Evolutionary conservation across 352 stramenopile genomes (phyloP).

Genomic region (Globisporangium okanoganense): DNA sequence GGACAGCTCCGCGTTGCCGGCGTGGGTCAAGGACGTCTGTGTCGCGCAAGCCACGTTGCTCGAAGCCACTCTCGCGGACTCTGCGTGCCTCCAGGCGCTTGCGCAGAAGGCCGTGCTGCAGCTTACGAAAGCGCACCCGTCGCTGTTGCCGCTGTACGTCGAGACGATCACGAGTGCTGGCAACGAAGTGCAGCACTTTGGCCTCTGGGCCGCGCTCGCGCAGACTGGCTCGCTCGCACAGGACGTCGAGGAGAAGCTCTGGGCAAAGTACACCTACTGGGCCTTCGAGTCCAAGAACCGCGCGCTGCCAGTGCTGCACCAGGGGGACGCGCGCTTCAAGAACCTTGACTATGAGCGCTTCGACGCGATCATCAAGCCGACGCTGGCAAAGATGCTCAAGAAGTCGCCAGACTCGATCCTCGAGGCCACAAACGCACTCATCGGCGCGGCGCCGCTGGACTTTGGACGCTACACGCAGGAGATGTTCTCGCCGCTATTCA

Average conservation of each 20-base stretch:
- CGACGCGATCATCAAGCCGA: constrained; percentile 55
- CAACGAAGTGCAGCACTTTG: constrained; percentile 51
- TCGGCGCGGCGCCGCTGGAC: constrained; percentile 52
- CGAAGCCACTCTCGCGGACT: constrained; percentile 52
- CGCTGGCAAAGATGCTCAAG: constrained; percentile 75
- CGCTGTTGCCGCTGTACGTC: constrained; percentile 41
- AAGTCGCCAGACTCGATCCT: constrained; percentile 77
- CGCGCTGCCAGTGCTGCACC: constrained; percentile 30
- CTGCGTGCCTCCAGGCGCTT: constrained; percentile 33
- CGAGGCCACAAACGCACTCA: constrained; percentile 47
- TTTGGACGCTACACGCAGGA: constrained; percentile 57
- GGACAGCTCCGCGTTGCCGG: constrained; percentile 7
- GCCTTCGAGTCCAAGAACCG: constrained; percentile 77
- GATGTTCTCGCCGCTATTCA: constrained; percentile 67
- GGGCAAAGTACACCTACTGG: constrained; percentile 59
- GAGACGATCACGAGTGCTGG: constrained; percentile 21
- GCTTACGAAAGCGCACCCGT: constrained; percentile 39
- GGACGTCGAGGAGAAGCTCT: constrained; percentile 42
- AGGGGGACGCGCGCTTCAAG: constrained; percentile 46
- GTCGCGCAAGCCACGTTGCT: constrained; percentile 45
- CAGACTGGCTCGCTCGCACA: constrained; percentile 20
- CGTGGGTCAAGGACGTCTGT: constrained; percentile 51
- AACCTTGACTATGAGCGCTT: constrained; percentile 57
- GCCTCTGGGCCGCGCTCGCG: constrained; percentile 60
- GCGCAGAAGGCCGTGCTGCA: constrained; percentile 40